Base-by-base conservation (phyloP, 768 basidiomycete species). In the Calvatia gigantea region DNA sequence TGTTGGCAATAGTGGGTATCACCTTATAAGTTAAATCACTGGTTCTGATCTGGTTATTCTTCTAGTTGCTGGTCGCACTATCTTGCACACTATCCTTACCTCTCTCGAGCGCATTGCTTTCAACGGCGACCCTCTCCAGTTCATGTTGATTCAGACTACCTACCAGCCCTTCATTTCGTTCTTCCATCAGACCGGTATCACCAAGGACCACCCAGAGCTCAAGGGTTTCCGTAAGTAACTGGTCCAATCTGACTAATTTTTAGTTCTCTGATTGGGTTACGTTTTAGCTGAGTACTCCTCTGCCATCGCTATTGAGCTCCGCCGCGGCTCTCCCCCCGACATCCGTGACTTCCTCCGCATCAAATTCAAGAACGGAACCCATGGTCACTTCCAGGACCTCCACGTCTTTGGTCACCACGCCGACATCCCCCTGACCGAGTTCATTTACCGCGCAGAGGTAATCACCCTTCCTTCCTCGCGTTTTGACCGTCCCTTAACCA, bases 141-240 rank as follows among this genome's bases (percentile, higher is more conserved):
- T 94, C 72, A 76, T 87, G 70, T 67, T 92, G 61, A 76, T 91
- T 61, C 83, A 89, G 72, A 85, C 86, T 14, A 89, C 89, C 59
- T 94, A 94, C 77, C 92, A 94, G 69, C 86, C 92, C 12, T 91
- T 95, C 81, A 85, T 94, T 64, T 92, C 90, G 3, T 78, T 94
- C 69, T 88, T 94, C 82, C 82, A 85, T 66, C 81, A 88, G 69
- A 82, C 89, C 17, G 88, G 87, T 54, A 71, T 87, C 54, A 61
- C 70, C 61, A 73, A 80, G 58, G 70, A 78, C 25, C 70, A 83
- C 65, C 86, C 87, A 1, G 79, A 86, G 51, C 69, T 86, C 60
- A 69, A 73, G 46, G 83, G 75, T 38, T 80, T 91, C 59, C 86
- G 88, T 90, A 65, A 66, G 88, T 82, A 23, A 27, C n/a, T 9